Conservation (phyloP, 257 asterid genomes). For the Solanum rostratum region DNA sequence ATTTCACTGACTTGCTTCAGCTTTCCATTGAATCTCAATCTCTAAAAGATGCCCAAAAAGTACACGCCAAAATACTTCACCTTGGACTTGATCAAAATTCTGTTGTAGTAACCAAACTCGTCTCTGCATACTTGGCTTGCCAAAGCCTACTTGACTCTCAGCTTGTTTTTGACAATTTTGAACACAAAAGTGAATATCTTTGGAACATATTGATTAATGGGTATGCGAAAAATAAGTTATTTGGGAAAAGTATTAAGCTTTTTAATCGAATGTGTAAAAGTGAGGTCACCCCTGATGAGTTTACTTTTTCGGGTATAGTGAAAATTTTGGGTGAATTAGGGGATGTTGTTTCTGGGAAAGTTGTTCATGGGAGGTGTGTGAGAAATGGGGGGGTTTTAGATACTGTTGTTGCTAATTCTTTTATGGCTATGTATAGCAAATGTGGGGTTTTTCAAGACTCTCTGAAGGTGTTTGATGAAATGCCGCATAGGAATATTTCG, state of each 20-base stretch:
- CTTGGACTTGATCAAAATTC: constrained; percentile 43
- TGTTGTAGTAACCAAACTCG: constrained; percentile 47
- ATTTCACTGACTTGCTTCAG: constrained; percentile 29
- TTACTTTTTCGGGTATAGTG: constrained; percentile 35
- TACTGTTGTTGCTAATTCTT: constrained; percentile 49
- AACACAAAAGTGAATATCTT: constrained; percentile 28
- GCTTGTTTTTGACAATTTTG: constrained; percentile 25
- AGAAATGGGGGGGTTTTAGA: constrained; percentile 40
- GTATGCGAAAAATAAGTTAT: constrained; percentile 29
- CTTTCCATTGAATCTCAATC: constrained; percentile 31
- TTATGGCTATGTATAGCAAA: constrained; percentile 45
- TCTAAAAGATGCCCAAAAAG: constrained; percentile 22
- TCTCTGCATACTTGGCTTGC: constrained; percentile 31
- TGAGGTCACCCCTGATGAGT: constrained; percentile 33
- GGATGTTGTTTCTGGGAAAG: constrained; percentile 24
- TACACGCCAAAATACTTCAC: constrained; percentile 31
- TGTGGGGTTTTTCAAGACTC: constrained; percentile 27
- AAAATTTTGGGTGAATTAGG: constrained; percentile 33
- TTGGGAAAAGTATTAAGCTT: constrained; percentile 26
- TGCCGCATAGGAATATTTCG: constrained; percentile 34
- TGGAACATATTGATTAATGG: constrained; percentile 55
- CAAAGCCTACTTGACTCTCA: constrained; percentile 22
- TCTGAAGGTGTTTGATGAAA: constrained; percentile 52
- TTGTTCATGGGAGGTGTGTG: constrained; percentile 34
- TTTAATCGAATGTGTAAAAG: constrained; percentile 34